Evolutionary conservation across 305 asterid species (phyloP), one percentile per base, ranked within the genome.

Genomic region (Solanum hybrid): DNA sequence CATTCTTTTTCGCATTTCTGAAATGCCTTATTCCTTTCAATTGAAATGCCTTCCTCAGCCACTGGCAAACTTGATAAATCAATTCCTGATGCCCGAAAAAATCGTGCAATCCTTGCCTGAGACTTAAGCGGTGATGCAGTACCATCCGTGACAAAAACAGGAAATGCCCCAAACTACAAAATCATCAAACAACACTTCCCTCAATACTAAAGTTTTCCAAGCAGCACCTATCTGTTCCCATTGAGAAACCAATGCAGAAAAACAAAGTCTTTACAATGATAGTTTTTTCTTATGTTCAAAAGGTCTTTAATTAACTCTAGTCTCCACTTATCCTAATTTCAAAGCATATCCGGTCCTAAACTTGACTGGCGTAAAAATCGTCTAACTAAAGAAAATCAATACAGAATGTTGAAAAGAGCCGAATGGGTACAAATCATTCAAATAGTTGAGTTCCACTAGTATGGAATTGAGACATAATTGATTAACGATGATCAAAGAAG

Each of bases 81-180:
- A 82, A 94, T 91, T 64, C 98, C 98, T 4, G 97, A 95, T 84
- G 93, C 91, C 88, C 95, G 95, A 90, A 89, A 95, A 89, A 93
- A 97, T n/a, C 99, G 93, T 35, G 78, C 37, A 81, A 95, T 93
- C 94, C 99, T 95, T 27, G 98, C 97, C 89, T 93, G 96, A 87
- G 98, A 96, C 93, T 97, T 97, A 35, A 97, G 91, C 0, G 98
- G 99, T 3, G 99, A 97, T 2, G 99, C 99, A 64, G 96, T 94
- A 89, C 99, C 99, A 91, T 97, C 99, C 17, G 93, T 93, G 34
- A 96, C 97, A 86, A 97, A 97, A 80, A 96, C 95, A 0, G 99
- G 99, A 92, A 92, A 97, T 26, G 98, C 98, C 86, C 99, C 99
- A 92, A 96, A 97, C 99, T 97, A 96, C 88, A 94, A 81, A 91